These are phyloP conservation scores for Catunica adiposa DNA, from an alignment of 2,329 filamentous ascomycete genomes.

Conservation along the genomic window DNA sequence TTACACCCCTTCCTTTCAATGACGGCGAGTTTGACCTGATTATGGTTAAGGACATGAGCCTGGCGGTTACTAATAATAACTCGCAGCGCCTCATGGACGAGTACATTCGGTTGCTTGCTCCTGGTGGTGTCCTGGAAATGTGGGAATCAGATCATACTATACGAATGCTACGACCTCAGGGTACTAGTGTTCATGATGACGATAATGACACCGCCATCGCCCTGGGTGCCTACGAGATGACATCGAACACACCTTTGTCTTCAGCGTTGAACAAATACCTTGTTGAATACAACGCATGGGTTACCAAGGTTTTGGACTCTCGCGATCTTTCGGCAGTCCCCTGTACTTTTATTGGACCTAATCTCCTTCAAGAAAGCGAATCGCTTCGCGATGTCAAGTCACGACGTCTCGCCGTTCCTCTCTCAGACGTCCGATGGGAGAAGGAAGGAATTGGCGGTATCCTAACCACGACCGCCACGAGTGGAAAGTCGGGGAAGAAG, in stretches of 20 bases:
- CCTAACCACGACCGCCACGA: constrained; percentile 31
- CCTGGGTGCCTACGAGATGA: constrained; percentile 69
- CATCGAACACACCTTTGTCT: constrained; percentile 66
- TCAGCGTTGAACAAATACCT: constrained; percentile 68
- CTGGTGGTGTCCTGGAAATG: constrained; percentile 66
- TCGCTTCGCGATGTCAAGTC: constrained; percentile 50
- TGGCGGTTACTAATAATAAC: constrained; percentile 44
- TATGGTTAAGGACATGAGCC: constrained; percentile 69
- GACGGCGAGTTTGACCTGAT: constrained; percentile 73
- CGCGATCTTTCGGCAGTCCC: constrained; percentile 57
- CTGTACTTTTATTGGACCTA: constrained; percentile 60
- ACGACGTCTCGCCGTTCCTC: constrained; percentile 68
- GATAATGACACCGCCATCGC: constrained; percentile 43
- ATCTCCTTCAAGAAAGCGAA: constrained; percentile 67
- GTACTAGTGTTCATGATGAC: constrained; percentile 33
- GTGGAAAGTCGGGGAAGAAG: constrained; percentile 25
- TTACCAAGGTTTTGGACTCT: constrained; percentile 56
- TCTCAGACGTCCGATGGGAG: constrained; percentile 78
- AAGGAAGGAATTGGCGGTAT: constrained; percentile 51
- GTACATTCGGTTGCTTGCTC: constrained; percentile 56
- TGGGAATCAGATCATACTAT: constrained; percentile 83
- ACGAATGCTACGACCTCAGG: constrained; percentile 66
- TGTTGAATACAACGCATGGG: constrained; percentile 69
- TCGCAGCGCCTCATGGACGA: constrained; percentile 48
- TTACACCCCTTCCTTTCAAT: constrained; percentile 58